A percentile compares a stretch with the other conserved stretches of the same genome.
These are phyloP conservation scores for Cnidoscolus chayamansa DNA, from an alignment of 441 rosid species.

Conservation along the genomic window DNA sequence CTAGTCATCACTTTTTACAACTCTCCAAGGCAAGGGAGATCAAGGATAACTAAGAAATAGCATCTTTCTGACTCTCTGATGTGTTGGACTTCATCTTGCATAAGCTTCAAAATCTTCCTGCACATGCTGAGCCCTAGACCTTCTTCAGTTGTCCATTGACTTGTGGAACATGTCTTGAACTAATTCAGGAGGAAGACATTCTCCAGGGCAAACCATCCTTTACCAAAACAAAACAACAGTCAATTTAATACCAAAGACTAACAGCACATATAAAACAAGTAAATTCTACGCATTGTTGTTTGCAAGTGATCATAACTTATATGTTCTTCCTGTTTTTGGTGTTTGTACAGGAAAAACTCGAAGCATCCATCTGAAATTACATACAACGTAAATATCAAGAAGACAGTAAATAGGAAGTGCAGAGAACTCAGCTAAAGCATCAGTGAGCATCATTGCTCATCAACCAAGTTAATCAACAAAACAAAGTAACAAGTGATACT, in stretches of 20 bases:
- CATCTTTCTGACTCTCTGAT: slow-evolving; percentile 76
- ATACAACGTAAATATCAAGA: not conserved
- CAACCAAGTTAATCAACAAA: not conserved
- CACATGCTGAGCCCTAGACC: slow-evolving; percentile 88
- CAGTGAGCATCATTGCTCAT: not conserved
- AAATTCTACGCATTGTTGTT: not conserved
- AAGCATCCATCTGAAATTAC: not conserved
- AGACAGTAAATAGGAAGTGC: not conserved
- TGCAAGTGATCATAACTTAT: not conserved
- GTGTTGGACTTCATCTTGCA: slow-evolving; percentile 89
- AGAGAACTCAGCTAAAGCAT: not conserved
- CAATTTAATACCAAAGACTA: slow-evolving; percentile 6
- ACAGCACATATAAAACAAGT: slow-evolving; percentile 4
- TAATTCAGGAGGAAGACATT: slow-evolving; percentile 82
- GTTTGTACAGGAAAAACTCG: not conserved
- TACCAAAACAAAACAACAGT: slow-evolving; percentile 15
- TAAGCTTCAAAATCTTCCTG: slow-evolving; percentile 80
- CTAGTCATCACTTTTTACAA: slow-evolving; percentile 35
- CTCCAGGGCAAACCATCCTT: slow-evolving; percentile 96
- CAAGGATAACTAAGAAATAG: slow-evolving; percentile 64
- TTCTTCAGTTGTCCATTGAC: slow-evolving; percentile 74
- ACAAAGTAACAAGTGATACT: not conserved
- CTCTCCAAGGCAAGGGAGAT: slow-evolving; percentile 54
- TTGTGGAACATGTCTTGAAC: slow-evolving; percentile 91
- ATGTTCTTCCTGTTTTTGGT: not conserved